Evolutionary conservation across 2,329 filamentous ascomycete species (phyloP).

Genomic region (Westerdykella sp.): DNA sequence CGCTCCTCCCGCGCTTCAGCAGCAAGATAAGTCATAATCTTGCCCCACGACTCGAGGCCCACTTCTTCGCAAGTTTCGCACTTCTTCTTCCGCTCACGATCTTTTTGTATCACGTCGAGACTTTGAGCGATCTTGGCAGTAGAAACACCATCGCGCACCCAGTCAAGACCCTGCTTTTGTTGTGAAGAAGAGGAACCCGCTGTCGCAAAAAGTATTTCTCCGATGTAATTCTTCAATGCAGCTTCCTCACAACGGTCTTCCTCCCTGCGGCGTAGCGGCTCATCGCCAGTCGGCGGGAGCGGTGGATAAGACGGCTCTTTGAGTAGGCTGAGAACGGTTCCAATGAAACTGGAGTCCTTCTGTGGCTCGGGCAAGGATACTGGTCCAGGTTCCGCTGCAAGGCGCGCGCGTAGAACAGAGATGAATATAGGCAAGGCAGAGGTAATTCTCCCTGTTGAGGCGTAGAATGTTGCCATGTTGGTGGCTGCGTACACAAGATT

Average conservation of each 20-base stretch:
- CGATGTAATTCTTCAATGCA: slow-evolving; percentile 80
- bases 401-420: slow-evolving; percentile 73
- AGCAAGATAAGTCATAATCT: slow-evolving; percentile 67
- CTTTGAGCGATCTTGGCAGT: slow-evolving; percentile 59
- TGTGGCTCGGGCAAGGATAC: slow-evolving; percentile 14
- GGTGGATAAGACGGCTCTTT: slow-evolving; percentile 60
- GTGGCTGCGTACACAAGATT: slow-evolving; percentile 74
- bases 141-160: slow-evolving; percentile 78
- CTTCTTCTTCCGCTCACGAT: slow-evolving; percentile 46
- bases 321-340: slow-evolving; percentile 31
- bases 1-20: slow-evolving; percentile 37
- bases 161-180: slow-evolving; percentile 64
- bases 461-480: slow-evolving; percentile 71
- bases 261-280: slow-evolving; percentile 58
- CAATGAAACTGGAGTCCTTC: slow-evolving; percentile 20
- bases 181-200: slow-evolving; percentile 38
- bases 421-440: slow-evolving; percentile 76
- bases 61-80: slow-evolving; percentile 73
- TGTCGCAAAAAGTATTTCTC: slow-evolving; percentile 80
- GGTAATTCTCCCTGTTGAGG: slow-evolving; percentile 59
- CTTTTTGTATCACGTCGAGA: slow-evolving; percentile 45
- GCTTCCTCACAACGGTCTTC: slow-evolving; percentile 76
- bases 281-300: slow-evolving; percentile 63
- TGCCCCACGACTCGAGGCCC: slow-evolving; percentile 74
- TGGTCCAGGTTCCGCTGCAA: slow-evolving; percentile 47